Percentiles rank a stretch among this genome's conserved stretches.
Evolutionary conservation across 2,329 filamentous ascomycete species (phyloP).

Genomic region (Penicillium sp.): DNA sequence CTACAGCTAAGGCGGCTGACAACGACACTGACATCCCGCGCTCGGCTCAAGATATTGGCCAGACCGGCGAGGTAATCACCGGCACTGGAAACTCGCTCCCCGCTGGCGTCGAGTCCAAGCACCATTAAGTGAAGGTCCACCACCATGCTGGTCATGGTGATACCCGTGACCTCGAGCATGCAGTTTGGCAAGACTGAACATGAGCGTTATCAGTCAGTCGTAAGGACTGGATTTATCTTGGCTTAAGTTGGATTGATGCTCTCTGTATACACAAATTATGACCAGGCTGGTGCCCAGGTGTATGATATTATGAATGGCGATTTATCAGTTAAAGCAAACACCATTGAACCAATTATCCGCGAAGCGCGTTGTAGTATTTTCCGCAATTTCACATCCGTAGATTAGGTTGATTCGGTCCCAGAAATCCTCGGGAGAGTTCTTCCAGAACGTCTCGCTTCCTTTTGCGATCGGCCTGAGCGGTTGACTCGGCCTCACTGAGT

Average conservation of each 20-base stretch:
- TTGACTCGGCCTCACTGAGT: conserved; percentile 47
- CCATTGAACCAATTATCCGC: neutral
- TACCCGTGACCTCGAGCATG: conserved; percentile 42
- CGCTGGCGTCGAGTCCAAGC: conserved; percentile 41
- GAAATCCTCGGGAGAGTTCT: conserved; percentile 76
- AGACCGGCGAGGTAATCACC: conserved; percentile 40
- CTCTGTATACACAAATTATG: neutral
- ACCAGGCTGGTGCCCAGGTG: neutral
- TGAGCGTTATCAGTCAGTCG: conserved; percentile 31
- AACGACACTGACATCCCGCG: conserved; percentile 52
- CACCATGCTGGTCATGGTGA: conserved; percentile 41
- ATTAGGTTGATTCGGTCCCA: conserved; percentile 41
- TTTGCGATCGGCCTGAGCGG: conserved; percentile 55
- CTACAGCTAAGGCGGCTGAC: conserved; percentile 47
- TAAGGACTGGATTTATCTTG: neutral
- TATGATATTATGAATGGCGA: conserved; percentile 5
- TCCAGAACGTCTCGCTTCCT: conserved; percentile 78
- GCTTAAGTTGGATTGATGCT: neutral
- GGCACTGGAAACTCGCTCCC: conserved; percentile 45
- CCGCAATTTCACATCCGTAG: neutral
- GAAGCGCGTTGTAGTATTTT: neutral
- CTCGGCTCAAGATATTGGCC: conserved; percentile 36
- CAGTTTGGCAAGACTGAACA: conserved; percentile 38
- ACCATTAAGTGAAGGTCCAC: conserved; percentile 26
- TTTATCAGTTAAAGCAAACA: conserved; percentile 1